Conservation (phyloP, 108 stramenopile genomes). For the Pseudonitzschia delicatissima region DNA sequence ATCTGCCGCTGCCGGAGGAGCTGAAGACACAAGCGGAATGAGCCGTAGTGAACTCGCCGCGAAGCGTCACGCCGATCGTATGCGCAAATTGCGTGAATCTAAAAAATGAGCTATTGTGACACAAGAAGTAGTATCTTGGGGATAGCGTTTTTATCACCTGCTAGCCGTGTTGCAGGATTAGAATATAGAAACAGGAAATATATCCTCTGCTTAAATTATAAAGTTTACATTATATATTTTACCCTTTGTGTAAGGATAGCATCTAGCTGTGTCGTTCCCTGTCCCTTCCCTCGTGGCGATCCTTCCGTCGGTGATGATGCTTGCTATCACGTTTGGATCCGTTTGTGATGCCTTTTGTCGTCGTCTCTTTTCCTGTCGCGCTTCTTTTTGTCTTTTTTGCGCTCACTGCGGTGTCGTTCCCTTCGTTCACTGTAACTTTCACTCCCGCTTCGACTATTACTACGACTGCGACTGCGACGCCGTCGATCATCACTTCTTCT, state of each 20-base stretch:
- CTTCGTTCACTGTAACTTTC: not conserved
- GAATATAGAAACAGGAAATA: not conserved
- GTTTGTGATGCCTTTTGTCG: slow-evolving; percentile 10
- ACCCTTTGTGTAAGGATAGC: not conserved
- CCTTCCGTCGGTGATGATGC: not conserved
- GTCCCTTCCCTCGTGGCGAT: not conserved
- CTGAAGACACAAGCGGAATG: slow-evolving; percentile 29
- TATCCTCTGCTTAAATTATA: not conserved
- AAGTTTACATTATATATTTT: not conserved
- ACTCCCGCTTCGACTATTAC: slow-evolving; percentile 6
- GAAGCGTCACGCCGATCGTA: slow-evolving; percentile 75
- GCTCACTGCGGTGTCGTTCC: not conserved
- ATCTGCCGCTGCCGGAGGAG: slow-evolving; percentile 18
- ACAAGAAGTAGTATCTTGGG: not conserved
- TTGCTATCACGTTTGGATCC: slow-evolving; percentile 2
- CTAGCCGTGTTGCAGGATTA: not conserved
- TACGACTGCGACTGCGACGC: slow-evolving; percentile 5
- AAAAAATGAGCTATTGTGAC: slow-evolving; percentile 6
- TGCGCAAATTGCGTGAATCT: slow-evolving; percentile 50
- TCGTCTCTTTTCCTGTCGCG: slow-evolving; percentile 16
- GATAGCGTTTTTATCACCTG: not conserved
- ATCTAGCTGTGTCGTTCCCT: not conserved
- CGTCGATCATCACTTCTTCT: not conserved
- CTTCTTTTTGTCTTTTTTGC: not conserved
- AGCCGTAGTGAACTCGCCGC: slow-evolving; percentile 68